Base-by-base conservation (phyloP, 169 alveolate species). In the Cryptosporidium ryanae region DNA sequence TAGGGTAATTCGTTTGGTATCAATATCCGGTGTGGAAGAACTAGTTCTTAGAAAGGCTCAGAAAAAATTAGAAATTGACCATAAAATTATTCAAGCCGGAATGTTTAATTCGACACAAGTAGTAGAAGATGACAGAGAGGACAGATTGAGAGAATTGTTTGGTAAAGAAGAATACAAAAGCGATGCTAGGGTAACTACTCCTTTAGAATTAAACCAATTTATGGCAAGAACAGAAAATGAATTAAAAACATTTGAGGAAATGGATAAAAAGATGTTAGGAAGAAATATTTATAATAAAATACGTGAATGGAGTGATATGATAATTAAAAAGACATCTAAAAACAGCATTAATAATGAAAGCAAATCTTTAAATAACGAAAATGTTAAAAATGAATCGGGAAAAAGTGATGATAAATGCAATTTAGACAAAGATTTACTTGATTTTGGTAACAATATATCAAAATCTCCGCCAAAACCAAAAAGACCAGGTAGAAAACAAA, bases 21-120 rank as follows among this genome's bases (percentile, higher is more conserved):
- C 97, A 2, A 94, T 93, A 49, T 95, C 96, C 6, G 93, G 94
- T 31, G 96, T 95, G 31, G 99, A 96, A 81, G 97, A 95, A 68
- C 95, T 93, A 15, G 94, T 96, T 63, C 90, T 96, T 34, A 92
- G 94, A 64, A 94, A 92, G 70, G 99, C 99, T 25, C 95, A 95
- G 49, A 91, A 93, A 49, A 96, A 96, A 82, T 93, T 92, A 81
- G 96, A 93, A 50, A 92, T 96, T 34, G 98, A 96, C 84, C 96
- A 94, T 61, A 96, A 95, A 83, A 96, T 96, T 52, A 96, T 96
- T 65, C 94, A 95, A 55, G 98, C 98, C 1, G 99, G 99, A 15
- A 90, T 95, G 82, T 96, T 94, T 82, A 96, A 96, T 83, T 89
- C 94, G 25, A 94, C 87, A 13, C 76, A 76, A 48, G 64, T 76